phyloP scores from a whole-genome alignment of 1,284 basidiomycete genomes.

The Chondrostereum purpureum region DNA sequence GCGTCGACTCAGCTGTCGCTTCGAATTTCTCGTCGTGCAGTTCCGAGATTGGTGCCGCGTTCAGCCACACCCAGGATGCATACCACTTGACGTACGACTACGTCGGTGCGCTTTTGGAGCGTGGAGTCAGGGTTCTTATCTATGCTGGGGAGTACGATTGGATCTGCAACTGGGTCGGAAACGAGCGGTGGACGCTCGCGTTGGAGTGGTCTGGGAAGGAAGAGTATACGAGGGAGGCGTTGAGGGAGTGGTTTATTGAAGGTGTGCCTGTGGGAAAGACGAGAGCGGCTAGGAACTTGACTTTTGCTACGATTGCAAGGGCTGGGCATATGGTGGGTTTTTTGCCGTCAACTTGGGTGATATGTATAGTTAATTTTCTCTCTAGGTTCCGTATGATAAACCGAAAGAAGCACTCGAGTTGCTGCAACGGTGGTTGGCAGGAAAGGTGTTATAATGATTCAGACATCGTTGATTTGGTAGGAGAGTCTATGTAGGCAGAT shows the following conservation, averaged over 20 bases:
- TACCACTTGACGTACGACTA: slow-evolving; percentile 44
- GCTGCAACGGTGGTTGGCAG: slow-evolving; percentile 40
- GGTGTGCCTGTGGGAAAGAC: slow-evolving; percentile 42
- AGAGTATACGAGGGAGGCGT: slow-evolving; percentile 37
- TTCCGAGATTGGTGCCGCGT: slow-evolving; percentile 32
- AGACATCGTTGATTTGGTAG: no score
- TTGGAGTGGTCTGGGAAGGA: slow-evolving; percentile 61
- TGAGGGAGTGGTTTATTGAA: slow-evolving; percentile 44
- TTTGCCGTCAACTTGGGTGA: not conserved
- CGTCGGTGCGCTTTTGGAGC: slow-evolving; percentile 67
- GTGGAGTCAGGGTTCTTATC: slow-evolving; percentile 65
- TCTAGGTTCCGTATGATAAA: slow-evolving; percentile 48
- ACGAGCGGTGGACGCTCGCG: slow-evolving; percentile 53
- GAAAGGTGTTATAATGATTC: slow-evolving; percentile 26
- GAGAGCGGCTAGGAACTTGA: slow-evolving; percentile 43
- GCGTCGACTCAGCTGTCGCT: slow-evolving; percentile 45
- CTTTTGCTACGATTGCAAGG: slow-evolving; percentile 43
- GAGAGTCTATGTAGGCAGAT: no score
- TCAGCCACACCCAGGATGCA: slow-evolving; percentile 32
- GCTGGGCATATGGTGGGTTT: slow-evolving; percentile 51
- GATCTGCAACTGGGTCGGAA: slow-evolving; percentile 74
- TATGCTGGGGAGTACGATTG: slow-evolving; percentile 71
- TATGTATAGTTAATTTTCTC: slow-evolving; percentile 1
- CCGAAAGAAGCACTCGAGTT: slow-evolving; percentile 41
- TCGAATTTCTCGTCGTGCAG: slow-evolving; percentile 47